Evolutionary conservation across 73 alveolate species (phyloP), one percentile per base, ranked within the genome.

Genomic region (Strombidium stylifer): DNA sequence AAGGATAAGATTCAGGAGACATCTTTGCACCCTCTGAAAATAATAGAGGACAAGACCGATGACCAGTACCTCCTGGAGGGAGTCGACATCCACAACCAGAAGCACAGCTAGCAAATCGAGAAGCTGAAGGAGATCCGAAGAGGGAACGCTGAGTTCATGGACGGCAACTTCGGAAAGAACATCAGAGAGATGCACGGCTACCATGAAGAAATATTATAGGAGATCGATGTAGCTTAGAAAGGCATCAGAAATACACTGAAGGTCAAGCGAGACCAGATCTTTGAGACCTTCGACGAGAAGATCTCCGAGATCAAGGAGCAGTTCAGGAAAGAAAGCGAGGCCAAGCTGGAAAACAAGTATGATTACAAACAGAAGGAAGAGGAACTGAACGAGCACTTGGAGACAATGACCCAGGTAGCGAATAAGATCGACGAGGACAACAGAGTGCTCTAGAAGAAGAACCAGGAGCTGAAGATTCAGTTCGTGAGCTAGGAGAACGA

Each of bases 321-420:
- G 42, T 55, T 78, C 6, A 51, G 57, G 36, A 73, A 66, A 15
- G 90, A 78, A 14, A 42, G 68, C n/a, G 70, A 66, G 8, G 68
- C 57, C 41, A 78, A 61, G 6, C 79, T 78, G 15, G 90, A 78
- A 36, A 68, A 44, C 35, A 21, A 37, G 0, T 68, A 75, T 11
- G 81, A 78, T 47, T 78, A 67, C 66, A 68, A 68, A 36, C 79
- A 78, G 46, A 37, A 83, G 56, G 90, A 78, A 36, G 68, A 78
- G 19, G 90, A 68, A 24, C 53, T 78, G 5, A 78, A 78, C 25
- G 90, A 84, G 48, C 66, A 79, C 30, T 65, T 84, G 21, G 90
- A 73, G 36, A 76, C 77, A 6, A 84, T 60, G 85, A 76, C 84
- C 8, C 65, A 84, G 37, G 69, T 61, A 4, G 90, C 87, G n/a